A percentile compares a stretch with the other conserved stretches of the same genome.
Conservation (phyloP, 345 rosid genomes). For the Melastoma malabathricum region DNA sequence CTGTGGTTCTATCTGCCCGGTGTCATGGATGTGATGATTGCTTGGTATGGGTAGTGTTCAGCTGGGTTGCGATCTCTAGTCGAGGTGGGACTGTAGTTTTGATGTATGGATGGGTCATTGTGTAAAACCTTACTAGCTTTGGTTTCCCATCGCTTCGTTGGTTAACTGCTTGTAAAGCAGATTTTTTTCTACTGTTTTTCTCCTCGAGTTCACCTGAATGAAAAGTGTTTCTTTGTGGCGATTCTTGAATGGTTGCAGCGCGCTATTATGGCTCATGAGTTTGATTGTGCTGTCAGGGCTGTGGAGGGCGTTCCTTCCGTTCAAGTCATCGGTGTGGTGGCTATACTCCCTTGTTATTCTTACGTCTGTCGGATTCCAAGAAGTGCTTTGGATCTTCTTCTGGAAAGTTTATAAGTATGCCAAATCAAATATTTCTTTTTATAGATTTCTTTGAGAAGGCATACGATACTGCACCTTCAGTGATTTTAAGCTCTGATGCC, state of each 20-base stretch:
- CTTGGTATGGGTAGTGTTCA: not conserved
- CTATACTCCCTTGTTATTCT: slow-evolving; percentile 65
- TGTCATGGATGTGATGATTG: not conserved
- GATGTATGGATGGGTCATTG: no score
- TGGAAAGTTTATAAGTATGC: slow-evolving; percentile 79
- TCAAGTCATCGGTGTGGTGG: slow-evolving; percentile 63
- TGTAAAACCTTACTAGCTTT: no score
- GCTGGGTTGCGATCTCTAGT: not conserved
- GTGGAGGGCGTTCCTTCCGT: slow-evolving; percentile 91
- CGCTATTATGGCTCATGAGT: slow-evolving; percentile 85
- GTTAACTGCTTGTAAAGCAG: not conserved
- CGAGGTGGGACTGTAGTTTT: no score
- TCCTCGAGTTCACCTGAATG: no score
- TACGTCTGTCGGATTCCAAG: slow-evolving; percentile 73
- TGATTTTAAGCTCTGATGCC: no score
- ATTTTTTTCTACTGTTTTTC: no score
- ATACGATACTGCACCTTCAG: no score
- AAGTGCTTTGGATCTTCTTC: slow-evolving; percentile 77
- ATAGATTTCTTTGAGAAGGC: no score
- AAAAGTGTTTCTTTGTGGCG: not conserved
- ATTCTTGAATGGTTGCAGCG: slow-evolving; percentile 26
- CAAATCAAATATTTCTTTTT: no score
- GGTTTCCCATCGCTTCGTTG: no score
- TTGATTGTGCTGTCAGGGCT: slow-evolving; percentile 67
- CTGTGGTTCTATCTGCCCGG: no score